Conservation (phyloP, 1,284 basidiomycete species). For the Cryptococcus depauperatus region DNA sequence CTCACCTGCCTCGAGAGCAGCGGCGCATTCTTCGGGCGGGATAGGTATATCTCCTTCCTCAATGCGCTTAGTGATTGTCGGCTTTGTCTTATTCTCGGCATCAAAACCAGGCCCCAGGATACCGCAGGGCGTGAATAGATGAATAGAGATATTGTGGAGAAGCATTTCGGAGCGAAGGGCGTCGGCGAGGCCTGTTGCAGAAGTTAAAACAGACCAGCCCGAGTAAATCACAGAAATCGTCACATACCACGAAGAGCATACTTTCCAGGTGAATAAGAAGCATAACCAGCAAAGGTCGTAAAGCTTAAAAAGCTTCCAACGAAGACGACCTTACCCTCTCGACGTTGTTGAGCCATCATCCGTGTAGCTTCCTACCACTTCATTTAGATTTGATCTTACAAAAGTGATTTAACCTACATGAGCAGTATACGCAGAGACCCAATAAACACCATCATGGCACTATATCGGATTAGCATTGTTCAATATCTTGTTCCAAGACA, state of each 20-base stretch:
- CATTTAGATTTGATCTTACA: background rate
- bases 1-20: constrained; percentile 57
- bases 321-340: constrained; percentile 64
- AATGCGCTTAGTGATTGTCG: constrained; percentile 66
- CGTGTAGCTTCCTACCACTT: constrained; percentile 56
- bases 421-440: constrained; percentile 61
- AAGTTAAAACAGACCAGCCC: background rate
- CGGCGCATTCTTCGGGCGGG: constrained; percentile 61
- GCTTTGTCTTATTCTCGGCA: constrained; percentile 74
- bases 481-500: background rate
- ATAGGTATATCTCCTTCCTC: constrained; percentile 67
- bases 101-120: constrained; percentile 75
- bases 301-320: constrained; percentile 74
- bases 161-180: constrained; percentile 71
- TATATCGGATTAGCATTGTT: constrained; percentile 11
- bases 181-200: constrained; percentile 83
- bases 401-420: constrained; percentile 51
- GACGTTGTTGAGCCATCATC: constrained; percentile 57
- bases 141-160: constrained; percentile 62
- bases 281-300: constrained; percentile 74
- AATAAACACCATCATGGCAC: constrained; percentile 48
- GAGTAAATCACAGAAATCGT: background rate
- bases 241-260: constrained; percentile 76
- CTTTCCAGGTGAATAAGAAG: constrained; percentile 80
- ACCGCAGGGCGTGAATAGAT: constrained; percentile 79